phyloP scores from a whole-genome alignment of 306 rosid genomes.

The Vicia villosa region DNA sequence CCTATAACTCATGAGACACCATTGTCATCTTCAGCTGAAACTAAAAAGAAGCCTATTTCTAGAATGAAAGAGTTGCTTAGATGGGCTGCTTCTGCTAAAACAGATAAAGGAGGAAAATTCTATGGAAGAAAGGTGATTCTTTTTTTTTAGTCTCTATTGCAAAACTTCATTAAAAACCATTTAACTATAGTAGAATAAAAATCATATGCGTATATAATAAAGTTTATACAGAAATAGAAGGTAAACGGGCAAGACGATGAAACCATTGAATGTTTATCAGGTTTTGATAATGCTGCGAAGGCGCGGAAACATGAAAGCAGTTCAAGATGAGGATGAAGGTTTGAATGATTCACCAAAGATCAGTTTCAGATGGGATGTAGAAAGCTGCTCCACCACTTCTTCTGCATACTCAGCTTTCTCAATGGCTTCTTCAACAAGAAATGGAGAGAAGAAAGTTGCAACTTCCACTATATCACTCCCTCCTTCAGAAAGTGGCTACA shows the following conservation, averaged over 20 bases:
- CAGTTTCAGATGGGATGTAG: slow-evolving; percentile 89
- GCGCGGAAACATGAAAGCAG: slow-evolving; percentile 55
- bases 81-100: slow-evolving; percentile 81
- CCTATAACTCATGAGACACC: slow-evolving; percentile 72
- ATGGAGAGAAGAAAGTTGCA: slow-evolving; percentile 37
- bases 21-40: slow-evolving; percentile 37
- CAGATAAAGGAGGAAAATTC: slow-evolving; percentile 71
- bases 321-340: slow-evolving; percentile 55
- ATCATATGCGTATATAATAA: too few relatives aligned
- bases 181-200: background rate
- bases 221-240: too few relatives aligned
- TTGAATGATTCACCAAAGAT: slow-evolving; percentile 81
- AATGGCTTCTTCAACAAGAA: slow-evolving; percentile 50
- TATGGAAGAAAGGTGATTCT: slow-evolving; percentile 57
- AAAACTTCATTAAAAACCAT: background rate
- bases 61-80: slow-evolving; percentile 88
- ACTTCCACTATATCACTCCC: slow-evolving; percentile 43
- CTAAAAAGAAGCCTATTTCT: slow-evolving; percentile 55
- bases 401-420: slow-evolving; percentile 63
- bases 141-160: background rate
- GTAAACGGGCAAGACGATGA: too few relatives aligned
- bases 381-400: slow-evolving; percentile 75
- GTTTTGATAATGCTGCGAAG: slow-evolving; percentile 54
- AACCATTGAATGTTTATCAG: slow-evolving; percentile 44
- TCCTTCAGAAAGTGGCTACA: slow-evolving; percentile 35